A percentile compares a stretch with the other conserved stretches of the same genome.
Evolutionary conservation across 2,329 filamentous ascomycete species (phyloP).

Genomic region (Beauveria asiatica): DNA sequence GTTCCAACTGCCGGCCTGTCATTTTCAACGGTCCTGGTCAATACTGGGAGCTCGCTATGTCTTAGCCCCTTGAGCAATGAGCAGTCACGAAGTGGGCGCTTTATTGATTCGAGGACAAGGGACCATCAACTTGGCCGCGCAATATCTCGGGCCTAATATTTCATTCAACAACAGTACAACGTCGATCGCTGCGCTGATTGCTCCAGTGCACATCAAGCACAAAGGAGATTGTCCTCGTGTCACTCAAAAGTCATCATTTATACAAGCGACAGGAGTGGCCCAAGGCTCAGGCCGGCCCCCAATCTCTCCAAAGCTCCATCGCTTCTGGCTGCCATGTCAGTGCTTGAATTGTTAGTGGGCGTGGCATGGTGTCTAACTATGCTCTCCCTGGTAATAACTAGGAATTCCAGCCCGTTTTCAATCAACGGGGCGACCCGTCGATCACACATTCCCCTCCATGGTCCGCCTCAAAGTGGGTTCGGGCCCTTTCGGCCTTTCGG

Average conservation of each 20-base stretch:
- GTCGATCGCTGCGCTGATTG: not conserved
- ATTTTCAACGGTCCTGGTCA: conserved; percentile 1
- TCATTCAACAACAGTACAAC: not conserved
- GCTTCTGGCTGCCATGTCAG: conserved; percentile 3
- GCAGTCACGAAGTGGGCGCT: not conserved
- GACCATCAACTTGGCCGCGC: not conserved
- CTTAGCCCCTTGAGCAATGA: not conserved
- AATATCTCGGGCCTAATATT: not conserved
- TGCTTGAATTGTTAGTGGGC: not conserved
- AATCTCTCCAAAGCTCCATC: not conserved
- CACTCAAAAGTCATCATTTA: not conserved
- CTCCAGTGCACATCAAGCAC: not conserved
- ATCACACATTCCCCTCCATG: not conserved
- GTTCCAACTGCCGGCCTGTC: not conserved
- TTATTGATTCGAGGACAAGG: not conserved
- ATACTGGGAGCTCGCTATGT: not conserved
- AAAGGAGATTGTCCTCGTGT: not conserved
- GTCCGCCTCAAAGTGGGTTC: not conserved
- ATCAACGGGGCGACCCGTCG: not conserved
- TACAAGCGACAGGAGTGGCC: not conserved
- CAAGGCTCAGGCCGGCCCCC: not conserved
- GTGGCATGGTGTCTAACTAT: not conserved
- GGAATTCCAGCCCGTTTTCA: not conserved
- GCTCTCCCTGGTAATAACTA: too few relatives aligned
- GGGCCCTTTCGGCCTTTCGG: not conserved